A percentile compares a stretch with the other conserved stretches of the same genome.
Conservation (phyloP, 139 green algal species). For the Micromonas pusilla region DNA sequence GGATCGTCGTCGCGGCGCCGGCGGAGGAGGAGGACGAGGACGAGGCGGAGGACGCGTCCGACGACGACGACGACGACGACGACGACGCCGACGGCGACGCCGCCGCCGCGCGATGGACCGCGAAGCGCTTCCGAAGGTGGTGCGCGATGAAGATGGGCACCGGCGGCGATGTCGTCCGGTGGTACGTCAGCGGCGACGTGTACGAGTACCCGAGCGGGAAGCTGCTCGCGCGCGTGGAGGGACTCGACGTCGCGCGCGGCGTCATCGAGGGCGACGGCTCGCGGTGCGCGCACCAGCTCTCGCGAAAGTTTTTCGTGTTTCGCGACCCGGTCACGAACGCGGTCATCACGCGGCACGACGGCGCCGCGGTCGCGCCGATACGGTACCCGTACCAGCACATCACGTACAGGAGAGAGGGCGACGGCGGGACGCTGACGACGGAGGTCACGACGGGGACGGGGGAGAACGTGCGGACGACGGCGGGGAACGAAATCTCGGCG, state of each 20-base stretch:
- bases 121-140: not conserved
- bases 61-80: not conserved
- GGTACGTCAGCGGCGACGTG: constrained; percentile 9
- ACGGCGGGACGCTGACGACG: not conserved
- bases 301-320: constrained; percentile 16
- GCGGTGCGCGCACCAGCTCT: constrained; percentile 1
- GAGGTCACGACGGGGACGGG: not conserved
- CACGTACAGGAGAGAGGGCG: not conserved
- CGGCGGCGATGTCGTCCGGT: not conserved
- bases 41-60: too few relatives aligned
- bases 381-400: constrained; percentile 13
- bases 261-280: not conserved
- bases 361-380: not conserved
- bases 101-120: not conserved
- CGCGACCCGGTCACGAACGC: not conserved
- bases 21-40: too few relatives aligned
- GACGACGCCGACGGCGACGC: not conserved
- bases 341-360: constrained; percentile 7
- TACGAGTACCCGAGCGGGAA: constrained; percentile 16
- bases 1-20: too few relatives aligned
- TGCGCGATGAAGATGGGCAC: not conserved
- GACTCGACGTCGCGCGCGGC: not conserved
- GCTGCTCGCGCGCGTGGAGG: constrained; percentile 19
- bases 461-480: not conserved
- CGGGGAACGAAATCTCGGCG: not conserved